phyloP scores from a whole-genome alignment of 352 stramenopile genomes.

The Pythium pyrilobum region DNA sequence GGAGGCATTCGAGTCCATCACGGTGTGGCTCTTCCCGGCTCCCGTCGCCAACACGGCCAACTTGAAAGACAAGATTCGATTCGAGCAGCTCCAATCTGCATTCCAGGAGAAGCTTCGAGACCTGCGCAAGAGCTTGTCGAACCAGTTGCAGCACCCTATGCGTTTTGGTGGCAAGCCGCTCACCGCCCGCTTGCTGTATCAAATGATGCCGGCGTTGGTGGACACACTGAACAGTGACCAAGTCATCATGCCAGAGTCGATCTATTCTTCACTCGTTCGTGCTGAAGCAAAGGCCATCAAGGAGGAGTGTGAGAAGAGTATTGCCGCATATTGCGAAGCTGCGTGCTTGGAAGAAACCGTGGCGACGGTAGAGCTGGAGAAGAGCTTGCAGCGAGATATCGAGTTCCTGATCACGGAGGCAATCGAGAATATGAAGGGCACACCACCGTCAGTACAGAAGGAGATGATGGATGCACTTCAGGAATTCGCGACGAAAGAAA shows the following conservation, averaged over 20 bases:
- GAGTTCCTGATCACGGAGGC: conserved; percentile 53
- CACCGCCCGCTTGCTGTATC: conserved; percentile 59
- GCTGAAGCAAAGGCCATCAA: conserved; percentile 63
- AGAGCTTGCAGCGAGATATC: conserved; percentile 46
- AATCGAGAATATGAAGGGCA: conserved; percentile 41
- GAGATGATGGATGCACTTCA: conserved; percentile 53
- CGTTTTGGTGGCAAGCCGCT: conserved; percentile 69
- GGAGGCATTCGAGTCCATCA: conserved; percentile 83
- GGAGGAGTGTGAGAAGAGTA: conserved; percentile 53
- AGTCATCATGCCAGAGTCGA: conserved; percentile 87
- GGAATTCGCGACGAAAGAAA: conserved; percentile 56
- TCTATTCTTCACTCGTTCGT: conserved; percentile 84
- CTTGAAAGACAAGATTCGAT: conserved; percentile 77
- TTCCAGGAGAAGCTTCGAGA: conserved; percentile 79
- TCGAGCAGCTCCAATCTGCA: conserved; percentile 70
- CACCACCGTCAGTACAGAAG: conserved; percentile 44
- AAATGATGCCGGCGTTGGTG: conserved; percentile 73
- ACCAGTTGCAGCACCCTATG: conserved; percentile 69
- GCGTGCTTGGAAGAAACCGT: conserved; percentile 53
- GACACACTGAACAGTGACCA: conserved; percentile 84
- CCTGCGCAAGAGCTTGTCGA: conserved; percentile 62
- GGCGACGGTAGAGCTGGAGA: conserved; percentile 49
- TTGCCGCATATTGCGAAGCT: conserved; percentile 63
- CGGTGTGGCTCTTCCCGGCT: conserved; percentile 81
- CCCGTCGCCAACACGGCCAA: conserved; percentile 76